A percentile compares a stretch with the other conserved stretches of the same genome.
These are phyloP conservation scores for Hypoxylon lienhwacheense DNA, from an alignment of 495 filamentous ascomycete species.

Conservation along the genomic window DNA sequence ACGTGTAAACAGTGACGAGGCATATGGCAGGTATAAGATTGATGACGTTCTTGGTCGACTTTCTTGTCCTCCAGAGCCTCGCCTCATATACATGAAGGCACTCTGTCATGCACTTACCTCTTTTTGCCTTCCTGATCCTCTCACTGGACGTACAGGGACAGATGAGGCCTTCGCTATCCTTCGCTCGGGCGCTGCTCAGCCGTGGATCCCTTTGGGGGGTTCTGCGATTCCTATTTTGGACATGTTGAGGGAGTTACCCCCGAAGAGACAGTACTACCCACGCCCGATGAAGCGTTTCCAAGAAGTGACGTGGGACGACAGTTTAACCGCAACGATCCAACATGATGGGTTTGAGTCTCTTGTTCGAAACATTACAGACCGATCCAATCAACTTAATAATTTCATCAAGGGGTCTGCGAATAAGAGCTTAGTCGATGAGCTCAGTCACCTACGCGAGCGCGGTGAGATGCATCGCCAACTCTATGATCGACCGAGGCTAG, in stretches of 20 bases:
- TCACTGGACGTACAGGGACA: constrained; percentile 61
- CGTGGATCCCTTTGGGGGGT: constrained; percentile 42
- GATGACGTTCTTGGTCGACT: constrained; percentile 53
- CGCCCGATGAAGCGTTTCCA: constrained; percentile 52
- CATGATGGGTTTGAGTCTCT: constrained; percentile 51
- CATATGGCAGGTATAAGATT: constrained; percentile 51
- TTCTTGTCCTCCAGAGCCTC: constrained; percentile 48
- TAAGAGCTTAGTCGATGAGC: neutral
- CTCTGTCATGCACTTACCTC: constrained; percentile 64
- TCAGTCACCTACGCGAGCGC: constrained; percentile 40
- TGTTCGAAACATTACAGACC: constrained; percentile 47
- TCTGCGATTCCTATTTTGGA: constrained; percentile 33
- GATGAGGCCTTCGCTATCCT: constrained; percentile 60
- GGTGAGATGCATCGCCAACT: constrained; percentile 42
- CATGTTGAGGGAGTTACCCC: constrained; percentile 51
- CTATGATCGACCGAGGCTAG: constrained; percentile 42
- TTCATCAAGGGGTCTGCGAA: constrained; percentile 27
- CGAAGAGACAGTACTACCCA: constrained; percentile 60
- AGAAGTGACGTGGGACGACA: constrained; percentile 48
- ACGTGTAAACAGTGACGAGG: constrained; percentile 8
- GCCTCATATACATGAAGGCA: constrained; percentile 53
- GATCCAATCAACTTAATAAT: constrained; percentile 40
- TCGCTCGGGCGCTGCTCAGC: constrained; percentile 50
- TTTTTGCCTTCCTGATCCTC: constrained; percentile 57
- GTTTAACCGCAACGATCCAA: constrained; percentile 55